Conservation (phyloP, 345 rosid genomes). For the Ailanthus altissimus region DNA sequence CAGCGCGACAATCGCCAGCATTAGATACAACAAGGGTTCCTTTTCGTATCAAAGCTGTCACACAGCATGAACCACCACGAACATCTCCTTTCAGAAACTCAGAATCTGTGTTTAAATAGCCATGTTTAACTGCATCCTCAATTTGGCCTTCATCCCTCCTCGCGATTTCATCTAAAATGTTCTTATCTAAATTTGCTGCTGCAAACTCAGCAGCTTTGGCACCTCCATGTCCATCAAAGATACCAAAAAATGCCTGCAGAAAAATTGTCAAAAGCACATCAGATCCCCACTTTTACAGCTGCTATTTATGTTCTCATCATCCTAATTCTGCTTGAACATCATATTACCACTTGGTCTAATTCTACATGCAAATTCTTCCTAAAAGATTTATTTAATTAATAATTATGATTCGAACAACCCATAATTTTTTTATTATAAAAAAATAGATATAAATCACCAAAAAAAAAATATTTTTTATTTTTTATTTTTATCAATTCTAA, state of each 20-base stretch:
- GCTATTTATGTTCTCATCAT: too few species aligned
- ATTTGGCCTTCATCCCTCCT: conserved; percentile 41
- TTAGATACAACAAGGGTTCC: conserved; percentile 82
- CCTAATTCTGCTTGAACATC: too few species aligned
- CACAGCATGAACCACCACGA: conserved; percentile 81
- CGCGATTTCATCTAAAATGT: conserved; percentile 45
- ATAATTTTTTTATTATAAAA: too few species aligned
- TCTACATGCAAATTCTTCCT: too few species aligned
- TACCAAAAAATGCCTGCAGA: conserved; percentile 72
- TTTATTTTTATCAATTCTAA: too few species aligned
- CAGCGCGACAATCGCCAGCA: conserved; percentile 94
- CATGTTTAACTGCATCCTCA: conserved; percentile 62
- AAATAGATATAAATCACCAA: too few species aligned
- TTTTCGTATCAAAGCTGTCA: conserved; percentile 67
- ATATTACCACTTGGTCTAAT: too few species aligned
- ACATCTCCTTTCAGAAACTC: conserved; percentile 61
- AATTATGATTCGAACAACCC: too few species aligned
- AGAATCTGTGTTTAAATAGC: conserved; percentile 72
- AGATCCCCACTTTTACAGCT: too few species aligned
- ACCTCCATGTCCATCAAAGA: conserved; percentile 94
- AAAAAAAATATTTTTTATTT: too few species aligned
- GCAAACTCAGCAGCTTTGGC: conserved; percentile 81
- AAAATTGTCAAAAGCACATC: background rate
- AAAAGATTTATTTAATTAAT: too few species aligned
- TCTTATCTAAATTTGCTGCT: conserved; percentile 59